Evolutionary conservation across 768 basidiomycete genomes (phyloP).

Genomic region (Leccinum boreale): DNA sequence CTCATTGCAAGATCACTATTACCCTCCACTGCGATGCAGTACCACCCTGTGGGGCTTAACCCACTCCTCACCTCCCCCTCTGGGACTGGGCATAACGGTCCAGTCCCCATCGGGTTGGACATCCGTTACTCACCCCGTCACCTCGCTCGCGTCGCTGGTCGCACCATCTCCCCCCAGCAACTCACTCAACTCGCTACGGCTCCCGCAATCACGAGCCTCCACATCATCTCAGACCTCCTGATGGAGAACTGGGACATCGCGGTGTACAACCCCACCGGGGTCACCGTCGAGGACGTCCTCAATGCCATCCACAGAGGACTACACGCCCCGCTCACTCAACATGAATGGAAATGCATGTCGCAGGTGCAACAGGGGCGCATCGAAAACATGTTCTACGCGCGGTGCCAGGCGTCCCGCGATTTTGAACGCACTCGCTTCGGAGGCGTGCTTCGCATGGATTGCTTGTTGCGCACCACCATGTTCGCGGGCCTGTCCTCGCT

Average conservation of each 20-base stretch:
- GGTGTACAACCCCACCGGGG: constrained; percentile 39
- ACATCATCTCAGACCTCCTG: constrained; percentile 46
- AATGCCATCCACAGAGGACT: constrained; percentile 42
- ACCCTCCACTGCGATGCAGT: constrained; percentile 10
- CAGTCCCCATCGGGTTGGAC: constrained; percentile 47
- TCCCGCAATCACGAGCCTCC: constrained; percentile 38
- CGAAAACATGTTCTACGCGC: constrained; percentile 40
- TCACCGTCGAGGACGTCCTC: constrained; percentile 53
- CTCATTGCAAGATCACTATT: neutral
- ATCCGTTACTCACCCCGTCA: constrained; percentile 40
- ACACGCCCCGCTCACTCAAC: constrained; percentile 34
- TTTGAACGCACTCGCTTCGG: constrained; percentile 33
- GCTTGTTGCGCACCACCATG: constrained; percentile 43
- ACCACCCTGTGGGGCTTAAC: constrained; percentile 15
- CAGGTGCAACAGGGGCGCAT: constrained; percentile 42
- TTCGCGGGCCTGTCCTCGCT: constrained; percentile 53
- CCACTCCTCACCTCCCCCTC: constrained; percentile 15
- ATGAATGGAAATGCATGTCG: constrained; percentile 44
- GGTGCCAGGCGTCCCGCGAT: constrained; percentile 40
- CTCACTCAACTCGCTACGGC: constrained; percentile 42
- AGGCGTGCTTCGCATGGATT: constrained; percentile 50
- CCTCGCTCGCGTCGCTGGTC: constrained; percentile 13
- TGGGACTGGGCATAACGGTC: constrained; percentile 8
- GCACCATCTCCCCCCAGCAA: constrained; percentile 15
- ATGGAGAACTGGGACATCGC: constrained; percentile 42